These are phyloP conservation scores for Butyriboletus loyo DNA, from an alignment of 768 basidiomycete genomes.

Conservation along the genomic window DNA sequence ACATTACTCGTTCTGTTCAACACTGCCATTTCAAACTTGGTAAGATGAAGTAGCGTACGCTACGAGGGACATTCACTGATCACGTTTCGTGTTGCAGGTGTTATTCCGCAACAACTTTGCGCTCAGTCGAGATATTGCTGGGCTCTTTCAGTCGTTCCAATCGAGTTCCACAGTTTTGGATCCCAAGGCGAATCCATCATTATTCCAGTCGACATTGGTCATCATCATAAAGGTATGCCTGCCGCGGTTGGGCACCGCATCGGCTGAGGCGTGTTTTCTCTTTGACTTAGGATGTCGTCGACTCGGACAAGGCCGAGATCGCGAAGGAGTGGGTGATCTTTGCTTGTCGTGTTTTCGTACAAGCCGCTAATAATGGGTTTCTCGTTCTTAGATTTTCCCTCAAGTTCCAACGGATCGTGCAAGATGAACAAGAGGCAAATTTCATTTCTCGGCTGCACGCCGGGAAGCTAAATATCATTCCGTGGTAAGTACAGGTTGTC, in stretches of 20 bases:
- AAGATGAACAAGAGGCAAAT: constrained; percentile 57
- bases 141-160: constrained; percentile 61
- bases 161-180: constrained; percentile 57
- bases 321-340: constrained; percentile 45
- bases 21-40: constrained; percentile 62
- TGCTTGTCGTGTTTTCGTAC: background rate
- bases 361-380: background rate
- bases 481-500: constrained; percentile 38
- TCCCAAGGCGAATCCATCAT: constrained; percentile 52
- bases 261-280: background rate
- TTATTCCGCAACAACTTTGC: constrained; percentile 67
- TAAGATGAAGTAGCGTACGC: constrained; percentile 25
- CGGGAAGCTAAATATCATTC: constrained; percentile 54
- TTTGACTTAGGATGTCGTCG: constrained; percentile 55
- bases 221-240: constrained; percentile 58
- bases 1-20: constrained; percentile 63
- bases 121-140: constrained; percentile 55
- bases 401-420: constrained; percentile 61
- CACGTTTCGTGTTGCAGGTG: constrained; percentile 37
- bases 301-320: constrained; percentile 58
- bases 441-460: constrained; percentile 60
- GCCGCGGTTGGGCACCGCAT: background rate
- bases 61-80: background rate
- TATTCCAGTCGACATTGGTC: constrained; percentile 57
- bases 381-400: constrained; percentile 42